Evolutionary conservation across 495 filamentous ascomycete genomes (phyloP).

Genomic region (Aspergillus heteromorphus): DNA sequence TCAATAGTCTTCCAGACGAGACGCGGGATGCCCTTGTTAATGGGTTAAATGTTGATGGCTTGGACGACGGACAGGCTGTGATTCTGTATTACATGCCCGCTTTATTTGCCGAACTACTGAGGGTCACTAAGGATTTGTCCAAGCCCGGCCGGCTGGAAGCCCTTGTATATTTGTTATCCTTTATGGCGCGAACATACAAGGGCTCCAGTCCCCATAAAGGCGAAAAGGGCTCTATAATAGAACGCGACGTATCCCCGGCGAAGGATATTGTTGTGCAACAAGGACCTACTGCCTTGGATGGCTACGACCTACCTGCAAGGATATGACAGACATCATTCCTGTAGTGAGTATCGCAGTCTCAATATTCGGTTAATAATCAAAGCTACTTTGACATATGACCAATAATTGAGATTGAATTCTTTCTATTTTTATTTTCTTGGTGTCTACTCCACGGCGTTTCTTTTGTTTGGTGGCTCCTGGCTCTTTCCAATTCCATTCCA

Average conservation of each 20-base stretch:
- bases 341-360: too few relatives aligned
- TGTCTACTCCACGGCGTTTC: too few relatives aligned
- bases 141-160: background rate
- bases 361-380: background rate
- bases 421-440: too few relatives aligned
- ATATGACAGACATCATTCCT: background rate
- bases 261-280: constrained; percentile 11
- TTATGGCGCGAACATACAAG: constrained; percentile 14
- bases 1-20: constrained; percentile 1
- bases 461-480: too few relatives aligned
- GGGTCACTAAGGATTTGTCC: background rate
- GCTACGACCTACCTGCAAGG: constrained; percentile 1
- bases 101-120: constrained; percentile 10
- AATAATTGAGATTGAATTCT: too few relatives aligned
- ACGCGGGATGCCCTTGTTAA: constrained; percentile 8
- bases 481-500: too few relatives aligned
- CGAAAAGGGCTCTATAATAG: constrained; percentile 6
- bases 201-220: constrained; percentile 4
- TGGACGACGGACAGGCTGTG: constrained; percentile 17
- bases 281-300: constrained; percentile 14
- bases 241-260: constrained; percentile 16
- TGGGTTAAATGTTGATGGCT: constrained; percentile 21
- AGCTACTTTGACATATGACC: background rate
- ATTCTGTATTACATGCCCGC: constrained; percentile 22
- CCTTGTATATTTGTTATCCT: constrained; percentile 12